Evolutionary conservation across 805 yeast genomes (phyloP), one percentile per base, ranked within the genome.

Genomic region (Naumovozyma baii): DNA sequence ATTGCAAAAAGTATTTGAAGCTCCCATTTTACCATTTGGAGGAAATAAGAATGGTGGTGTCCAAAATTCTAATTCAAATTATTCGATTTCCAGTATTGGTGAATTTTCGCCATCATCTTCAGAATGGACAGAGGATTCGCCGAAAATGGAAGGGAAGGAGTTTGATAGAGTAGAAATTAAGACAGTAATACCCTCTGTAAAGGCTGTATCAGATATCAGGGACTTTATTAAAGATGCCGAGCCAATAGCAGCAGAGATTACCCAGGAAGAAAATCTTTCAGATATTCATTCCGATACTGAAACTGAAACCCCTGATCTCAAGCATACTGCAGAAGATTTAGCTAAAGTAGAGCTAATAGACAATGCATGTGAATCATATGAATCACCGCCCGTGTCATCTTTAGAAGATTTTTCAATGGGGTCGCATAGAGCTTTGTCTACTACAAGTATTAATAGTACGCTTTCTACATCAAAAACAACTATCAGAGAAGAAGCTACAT

Each of bases 101-200:
- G 70, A 69, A 12, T 69, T 62, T 49, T 67, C 72, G 2, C 73
- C 73, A 15, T 64, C 69, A 5, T 66, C 71, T 2, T 66, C 70
- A 1, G 72, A 68, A 38, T 57, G 67, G 51, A 61, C 64, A 4
- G 57, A 55, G 41, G 71, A 65, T 28, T 63, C 69, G 5, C 70
- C 70, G 7, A 61, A 56, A 33, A 35, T 46, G 17, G 46, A 36
- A 19, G 45, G 39, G 22, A 40, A 42, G 31, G 52, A 45, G 30
- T 48, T 48, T 28, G 45, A 42, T 8, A 32, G 25, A 2, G 45
- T 37, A 10, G 45, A 39, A 3, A 40, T 41, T 14, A 28, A 40
- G 18, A 57, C 57, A 2, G 51, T 52, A 19, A 57, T 67, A 2
- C 72, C 73, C 25, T 57, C 64, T n/a, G 60, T 68, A 9, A 59